A percentile compares a stretch with the other conserved stretches of the same genome.
Conservation (phyloP, 352 stramenopile genomes). For the Phytophthora chlamydospora region DNA sequence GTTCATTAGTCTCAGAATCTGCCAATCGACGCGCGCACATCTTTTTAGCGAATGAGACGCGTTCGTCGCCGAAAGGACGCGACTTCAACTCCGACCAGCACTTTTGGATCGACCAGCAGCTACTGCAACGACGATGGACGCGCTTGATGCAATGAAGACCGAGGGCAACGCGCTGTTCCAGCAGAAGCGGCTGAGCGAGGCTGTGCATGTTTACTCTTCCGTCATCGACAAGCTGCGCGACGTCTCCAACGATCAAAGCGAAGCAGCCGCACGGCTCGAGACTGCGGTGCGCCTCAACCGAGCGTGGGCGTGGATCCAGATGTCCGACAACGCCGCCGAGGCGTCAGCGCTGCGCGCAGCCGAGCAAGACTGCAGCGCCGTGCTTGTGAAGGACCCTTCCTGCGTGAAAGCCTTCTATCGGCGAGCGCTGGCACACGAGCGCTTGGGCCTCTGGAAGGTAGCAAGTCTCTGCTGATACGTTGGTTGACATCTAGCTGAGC, state of each 20-base stretch:
- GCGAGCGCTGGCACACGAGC: constrained; percentile 74
- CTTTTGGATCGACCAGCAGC: constrained; percentile 4
- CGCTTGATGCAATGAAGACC: constrained; percentile 54
- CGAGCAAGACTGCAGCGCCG: constrained; percentile 77
- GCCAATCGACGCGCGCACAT: constrained; percentile 87
- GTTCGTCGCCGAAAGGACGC: constrained; percentile 15
- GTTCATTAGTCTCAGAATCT: constrained; percentile 73
- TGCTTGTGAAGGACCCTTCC: constrained; percentile 60
- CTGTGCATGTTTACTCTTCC: constrained; percentile 54
- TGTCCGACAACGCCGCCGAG: constrained; percentile 16
- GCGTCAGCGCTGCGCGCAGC: constrained; percentile 28
- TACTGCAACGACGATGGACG: constrained; percentile 22
- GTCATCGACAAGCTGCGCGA: constrained; percentile 29
- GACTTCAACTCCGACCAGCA: constrained; percentile 1
- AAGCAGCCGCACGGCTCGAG: constrained; percentile 37
- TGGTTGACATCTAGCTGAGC: not conserved
- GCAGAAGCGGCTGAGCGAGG: constrained; percentile 45
- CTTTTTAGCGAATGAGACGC: constrained; percentile 20
- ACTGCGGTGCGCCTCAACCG: constrained; percentile 70
- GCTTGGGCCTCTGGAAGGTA: constrained; percentile 68
- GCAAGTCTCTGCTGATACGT: not conserved
- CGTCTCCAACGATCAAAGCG: not conserved
- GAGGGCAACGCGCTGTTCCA: constrained; percentile 71
- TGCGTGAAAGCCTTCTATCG: constrained; percentile 93
- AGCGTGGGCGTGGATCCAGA: constrained; percentile 61